A percentile compares a stretch with the other conserved stretches of the same genome.
These are phyloP conservation scores for Candolleomyces eurysporus DNA, from an alignment of 768 basidiomycete species.

Conservation along the genomic window DNA sequence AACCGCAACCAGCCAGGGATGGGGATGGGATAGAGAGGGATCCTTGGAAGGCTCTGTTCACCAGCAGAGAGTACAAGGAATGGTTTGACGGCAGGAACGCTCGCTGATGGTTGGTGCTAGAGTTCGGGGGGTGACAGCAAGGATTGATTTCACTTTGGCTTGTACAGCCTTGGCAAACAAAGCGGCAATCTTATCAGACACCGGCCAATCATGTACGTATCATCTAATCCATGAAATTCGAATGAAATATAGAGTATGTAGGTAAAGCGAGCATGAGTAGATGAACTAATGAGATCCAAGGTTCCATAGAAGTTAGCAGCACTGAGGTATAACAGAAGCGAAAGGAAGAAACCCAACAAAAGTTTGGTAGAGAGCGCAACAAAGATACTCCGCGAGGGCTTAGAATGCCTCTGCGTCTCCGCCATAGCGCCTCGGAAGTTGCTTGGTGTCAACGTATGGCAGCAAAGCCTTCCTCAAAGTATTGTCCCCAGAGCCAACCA, in stretches of 20 bases:
- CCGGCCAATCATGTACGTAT: constrained; percentile 1
- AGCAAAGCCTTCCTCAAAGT: constrained; percentile 59
- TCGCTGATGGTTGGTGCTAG: not conserved
- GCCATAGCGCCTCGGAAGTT: constrained; percentile 72
- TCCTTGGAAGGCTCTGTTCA: constrained; percentile 3
- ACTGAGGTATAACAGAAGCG: too few species aligned
- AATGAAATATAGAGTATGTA: too few species aligned
- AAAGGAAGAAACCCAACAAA: too few species aligned
- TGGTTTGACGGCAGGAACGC: not conserved
- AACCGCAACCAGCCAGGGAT: constrained; percentile 3
- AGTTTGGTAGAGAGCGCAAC: too few species aligned
- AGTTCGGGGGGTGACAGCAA: not conserved
- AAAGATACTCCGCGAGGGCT: not conserved
- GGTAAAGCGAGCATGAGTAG: too few species aligned
- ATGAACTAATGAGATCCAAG: too few species aligned
- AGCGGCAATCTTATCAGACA: not conserved
- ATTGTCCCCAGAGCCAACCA: constrained; percentile 65
- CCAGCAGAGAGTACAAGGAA: not conserved
- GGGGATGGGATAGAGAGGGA: not conserved
- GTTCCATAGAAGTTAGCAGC: too few species aligned
- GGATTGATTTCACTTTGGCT: not conserved
- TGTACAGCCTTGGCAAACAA: constrained; percentile 3
- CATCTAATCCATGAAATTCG: not conserved
- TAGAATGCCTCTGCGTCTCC: constrained; percentile 59
- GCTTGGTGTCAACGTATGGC: constrained; percentile 49